Evolutionary conservation across 2,329 filamentous ascomycete genomes (phyloP).

Genomic region (Chrysoporthe austroafricana): DNA sequence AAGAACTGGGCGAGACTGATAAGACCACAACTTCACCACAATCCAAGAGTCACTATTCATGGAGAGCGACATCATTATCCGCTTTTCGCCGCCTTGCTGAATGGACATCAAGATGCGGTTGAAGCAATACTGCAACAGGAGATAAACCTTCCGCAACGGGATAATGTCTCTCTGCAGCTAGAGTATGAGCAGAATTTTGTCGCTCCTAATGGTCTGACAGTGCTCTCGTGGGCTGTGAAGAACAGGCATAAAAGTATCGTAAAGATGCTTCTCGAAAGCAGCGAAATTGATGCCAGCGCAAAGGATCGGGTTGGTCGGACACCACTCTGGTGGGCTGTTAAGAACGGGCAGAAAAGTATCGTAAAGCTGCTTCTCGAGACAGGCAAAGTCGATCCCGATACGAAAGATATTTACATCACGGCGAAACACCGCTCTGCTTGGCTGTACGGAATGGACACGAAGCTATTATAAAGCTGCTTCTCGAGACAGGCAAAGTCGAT

Average conservation of each 20-base stretch:
- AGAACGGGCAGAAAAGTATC: neutral
- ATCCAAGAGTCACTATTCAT: neutral
- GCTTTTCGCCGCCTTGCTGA: constrained; percentile 27
- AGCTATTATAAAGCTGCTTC: constrained; percentile 8
- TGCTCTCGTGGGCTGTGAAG: constrained; percentile 7
- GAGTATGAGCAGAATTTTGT: neutral
- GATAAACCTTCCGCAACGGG: neutral
- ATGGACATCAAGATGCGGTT: constrained; percentile 19
- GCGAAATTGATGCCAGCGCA: neutral
- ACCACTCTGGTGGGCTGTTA: constrained; percentile 6
- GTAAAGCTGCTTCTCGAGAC: constrained; percentile 11
- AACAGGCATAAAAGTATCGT: neutral
- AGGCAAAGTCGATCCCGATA: neutral
- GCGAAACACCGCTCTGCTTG: constrained; percentile 11
- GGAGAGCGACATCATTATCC: constrained; percentile 26
- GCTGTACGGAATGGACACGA: neutral
- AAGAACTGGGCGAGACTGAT: constrained; percentile 20
- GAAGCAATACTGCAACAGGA: constrained; percentile 1
- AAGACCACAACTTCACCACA: neutral
- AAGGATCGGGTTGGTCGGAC: constrained; percentile 2
- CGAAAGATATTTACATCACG: neutral
- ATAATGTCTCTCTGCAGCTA: neutral
- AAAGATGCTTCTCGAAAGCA: constrained; percentile 9
- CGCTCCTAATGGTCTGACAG: constrained; percentile 12
- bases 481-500: too few species aligned